A percentile compares a stretch with the other conserved stretches of the same genome.
These are phyloP conservation scores for Fusarium sterilihyphosum DNA, from an alignment of 2,329 filamentous ascomycete species.

Conservation along the genomic window DNA sequence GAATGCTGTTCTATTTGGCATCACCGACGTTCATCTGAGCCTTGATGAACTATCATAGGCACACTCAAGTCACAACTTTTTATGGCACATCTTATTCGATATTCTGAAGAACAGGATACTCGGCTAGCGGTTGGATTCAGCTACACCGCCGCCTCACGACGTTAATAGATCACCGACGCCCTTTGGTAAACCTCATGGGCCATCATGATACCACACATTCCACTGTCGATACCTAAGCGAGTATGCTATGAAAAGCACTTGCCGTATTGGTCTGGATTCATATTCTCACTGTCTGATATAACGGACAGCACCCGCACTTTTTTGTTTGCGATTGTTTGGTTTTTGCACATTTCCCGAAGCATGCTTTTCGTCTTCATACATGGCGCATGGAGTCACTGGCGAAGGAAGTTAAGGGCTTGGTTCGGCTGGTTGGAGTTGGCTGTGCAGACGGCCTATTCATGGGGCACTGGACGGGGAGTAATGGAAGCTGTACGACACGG, in stretches of 20 bases:
- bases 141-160: constrained; percentile 46
- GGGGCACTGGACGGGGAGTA: constrained; percentile 39
- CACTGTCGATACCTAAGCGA: constrained; percentile 26
- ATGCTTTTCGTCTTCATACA: constrained; percentile 51
- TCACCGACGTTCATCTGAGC: constrained; percentile 60
- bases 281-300: constrained; percentile 44
- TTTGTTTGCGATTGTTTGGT: constrained; percentile 44
- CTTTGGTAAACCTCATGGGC: constrained; percentile 35
- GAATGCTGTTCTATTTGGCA: constrained; percentile 68
- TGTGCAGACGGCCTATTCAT: constrained; percentile 41
- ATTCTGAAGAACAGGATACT: constrained; percentile 44
- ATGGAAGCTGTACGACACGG: constrained; percentile 37
- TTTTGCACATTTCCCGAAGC: constrained; percentile 49
- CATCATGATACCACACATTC: constrained; percentile 38
- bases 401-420: constrained; percentile 49
- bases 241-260: constrained; percentile 23
- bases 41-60: constrained; percentile 59
- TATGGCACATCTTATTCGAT: constrained; percentile 24
- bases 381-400: constrained; percentile 55
- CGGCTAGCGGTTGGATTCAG: constrained; percentile 45
- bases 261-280: constrained; percentile 40
- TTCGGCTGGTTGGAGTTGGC: constrained; percentile 52
- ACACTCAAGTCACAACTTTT: constrained; percentile 10
- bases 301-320: constrained; percentile 38
- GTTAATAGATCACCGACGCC: constrained; percentile 47